phyloP scores from a whole-genome alignment of 371 early-diverging fungal genomes.

The Apophysomyces elegans region DNA sequence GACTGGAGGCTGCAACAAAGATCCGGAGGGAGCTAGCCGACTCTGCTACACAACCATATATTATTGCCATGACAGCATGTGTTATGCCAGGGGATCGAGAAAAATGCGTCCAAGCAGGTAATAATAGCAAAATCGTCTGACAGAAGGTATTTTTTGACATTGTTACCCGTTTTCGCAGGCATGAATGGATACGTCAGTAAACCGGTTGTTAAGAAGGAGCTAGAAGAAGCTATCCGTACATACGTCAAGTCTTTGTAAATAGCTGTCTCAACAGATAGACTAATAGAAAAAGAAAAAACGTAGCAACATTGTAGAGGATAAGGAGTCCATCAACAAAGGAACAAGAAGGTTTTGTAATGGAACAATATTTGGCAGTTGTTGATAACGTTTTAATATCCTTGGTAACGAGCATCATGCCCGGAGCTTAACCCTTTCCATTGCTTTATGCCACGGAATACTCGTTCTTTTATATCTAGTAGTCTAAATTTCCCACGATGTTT shows the following conservation, averaged over 20 bases:
- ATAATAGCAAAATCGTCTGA: constrained; percentile 26
- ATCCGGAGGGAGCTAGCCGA: constrained; percentile 41
- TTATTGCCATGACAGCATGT: constrained; percentile 61
- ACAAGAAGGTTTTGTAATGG: too few species aligned
- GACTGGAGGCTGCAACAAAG: constrained; percentile 46
- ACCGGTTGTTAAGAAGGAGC: constrained; percentile 50
- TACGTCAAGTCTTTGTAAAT: constrained; percentile 20
- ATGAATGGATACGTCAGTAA: constrained; percentile 47
- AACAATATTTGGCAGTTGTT: too few species aligned
- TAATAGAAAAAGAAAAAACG: neutral
- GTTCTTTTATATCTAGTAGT: neutral
- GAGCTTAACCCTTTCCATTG: constrained; percentile 3
- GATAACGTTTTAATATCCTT: constrained; percentile 15
- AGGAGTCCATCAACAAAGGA: too few species aligned
- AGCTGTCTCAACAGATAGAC: neutral
- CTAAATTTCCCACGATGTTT: neutral
- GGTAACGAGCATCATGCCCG: constrained; percentile 22
- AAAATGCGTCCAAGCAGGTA: constrained; percentile 52
- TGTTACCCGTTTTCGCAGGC: neutral
- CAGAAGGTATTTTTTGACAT: neutral
- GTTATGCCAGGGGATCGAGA: constrained; percentile 61
- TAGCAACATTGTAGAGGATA: too few species aligned
- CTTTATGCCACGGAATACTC: neutral
- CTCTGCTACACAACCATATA: constrained; percentile 40
- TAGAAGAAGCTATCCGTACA: constrained; percentile 37